These are phyloP conservation scores for Schrenkiella parvula DNA, from an alignment of 345 rosid genomes.

Conservation along the genomic window DNA sequence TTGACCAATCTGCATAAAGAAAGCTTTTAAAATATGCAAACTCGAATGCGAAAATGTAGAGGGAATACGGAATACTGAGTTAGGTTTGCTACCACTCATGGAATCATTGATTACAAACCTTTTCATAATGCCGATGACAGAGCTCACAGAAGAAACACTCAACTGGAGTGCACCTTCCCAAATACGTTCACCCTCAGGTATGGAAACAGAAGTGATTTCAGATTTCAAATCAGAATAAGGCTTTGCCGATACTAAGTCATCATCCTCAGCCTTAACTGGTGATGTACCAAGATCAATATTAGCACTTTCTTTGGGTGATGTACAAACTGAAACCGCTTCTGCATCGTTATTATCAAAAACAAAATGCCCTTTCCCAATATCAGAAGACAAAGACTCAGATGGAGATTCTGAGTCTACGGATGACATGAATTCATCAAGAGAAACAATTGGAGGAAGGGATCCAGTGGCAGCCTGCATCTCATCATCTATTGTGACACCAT, in stretches of 20 bases:
- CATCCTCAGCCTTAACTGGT: constrained; percentile 24
- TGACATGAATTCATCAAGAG: constrained; percentile 83
- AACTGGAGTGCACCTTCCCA: constrained; percentile 86
- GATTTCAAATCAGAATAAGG: constrained; percentile 14
- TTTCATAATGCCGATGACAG: constrained; percentile 55
- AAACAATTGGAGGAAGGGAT: constrained; percentile 84
- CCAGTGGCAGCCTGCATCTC: constrained; percentile 58
- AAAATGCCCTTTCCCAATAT: constrained; percentile 34
- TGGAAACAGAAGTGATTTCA: constrained; percentile 12
- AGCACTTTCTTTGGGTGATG: constrained; percentile 35
- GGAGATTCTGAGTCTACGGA: constrained; percentile 74
- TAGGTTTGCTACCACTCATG: neutral
- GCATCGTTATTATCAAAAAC: constrained; percentile 34
- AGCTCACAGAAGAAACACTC: constrained; percentile 38
- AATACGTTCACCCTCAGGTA: constrained; percentile 45
- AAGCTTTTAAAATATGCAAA: neutral
- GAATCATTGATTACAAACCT: constrained; percentile 43
- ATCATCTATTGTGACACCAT: constrained; percentile 70
- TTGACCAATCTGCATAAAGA: neutral
- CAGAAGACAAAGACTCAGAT: constrained; percentile 51
- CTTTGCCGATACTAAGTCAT: constrained; percentile 16
- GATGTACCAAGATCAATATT: constrained; percentile 20
- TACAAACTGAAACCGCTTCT: constrained; percentile 26
- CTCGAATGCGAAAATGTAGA: neutral
- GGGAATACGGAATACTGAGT: neutral